Evolutionary conservation across 1,139 yeast species (phyloP), one percentile per base, ranked within the genome.

Genomic region (Geotrichum bryndzae): DNA sequence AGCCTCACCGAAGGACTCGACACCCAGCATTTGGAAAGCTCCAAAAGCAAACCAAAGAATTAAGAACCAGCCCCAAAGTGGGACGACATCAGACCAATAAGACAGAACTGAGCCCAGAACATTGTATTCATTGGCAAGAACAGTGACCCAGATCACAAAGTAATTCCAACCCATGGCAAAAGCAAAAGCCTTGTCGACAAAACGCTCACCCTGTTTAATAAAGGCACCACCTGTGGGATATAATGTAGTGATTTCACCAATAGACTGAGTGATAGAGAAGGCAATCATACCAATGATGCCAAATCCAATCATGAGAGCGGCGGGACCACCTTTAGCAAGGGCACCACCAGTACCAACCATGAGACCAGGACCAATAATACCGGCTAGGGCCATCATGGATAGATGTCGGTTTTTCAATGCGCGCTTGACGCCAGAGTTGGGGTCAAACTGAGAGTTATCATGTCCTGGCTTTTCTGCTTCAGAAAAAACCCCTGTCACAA

Each of bases 311-410:
- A 86, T 72, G 60, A 86, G 73, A 6, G 87, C 81, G 6, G 83
- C 81, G 2, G 91, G 90, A 22, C 91, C 91, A 63, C 88, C 89
- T 23, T 71, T 73, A 31, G 82, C 78, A 58, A 86, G 74, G 3
- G 88, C 81, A 59, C 79, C 80, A 3, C 88, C 87, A 0, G 88
- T 81, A 45, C 89, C 87, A 58, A 86, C 76, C 64, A 84, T 80
- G 59, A 87, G 74, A 61, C 94, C 94, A 2, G 90, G 84, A 18
- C 90, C 90, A 59, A 85, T 84, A 61, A 83, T 82, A 10, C 89
- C 89, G 2, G 87, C 88, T 62, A 85, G 77, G 51, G 88, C 82
- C 72, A 85, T 83, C 88, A 84, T 82, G 6, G 79, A 73, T 63
- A 82, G 72, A 68, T 82, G 85, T 61, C 85, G 74, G 31, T 81